A percentile compares a stretch with the other conserved stretches of the same genome.
Evolutionary conservation across 73 alveolate genomes (phyloP).

Genomic region (Breviolum minutum): DNA sequence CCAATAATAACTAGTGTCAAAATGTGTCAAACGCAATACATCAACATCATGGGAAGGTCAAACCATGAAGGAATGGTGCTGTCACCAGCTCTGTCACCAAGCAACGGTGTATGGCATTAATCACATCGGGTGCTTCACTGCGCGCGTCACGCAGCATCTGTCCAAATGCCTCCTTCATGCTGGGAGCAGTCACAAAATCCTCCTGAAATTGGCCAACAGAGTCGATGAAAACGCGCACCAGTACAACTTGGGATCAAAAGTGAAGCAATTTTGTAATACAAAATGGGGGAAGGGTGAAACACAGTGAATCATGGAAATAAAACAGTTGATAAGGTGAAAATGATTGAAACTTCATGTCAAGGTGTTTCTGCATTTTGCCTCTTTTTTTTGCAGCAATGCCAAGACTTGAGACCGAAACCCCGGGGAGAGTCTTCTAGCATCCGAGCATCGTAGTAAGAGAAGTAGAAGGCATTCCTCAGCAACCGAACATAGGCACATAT

Average conservation of each 20-base stretch:
- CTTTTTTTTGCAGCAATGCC: too few relatives aligned
- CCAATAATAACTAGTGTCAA: too few relatives aligned
- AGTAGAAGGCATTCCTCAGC: slow-evolving; percentile 81
- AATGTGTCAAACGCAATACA: too few relatives aligned
- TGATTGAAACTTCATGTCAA: too few relatives aligned
- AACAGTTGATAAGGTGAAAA: too few relatives aligned
- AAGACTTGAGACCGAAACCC: neutral
- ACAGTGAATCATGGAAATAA: neutral
- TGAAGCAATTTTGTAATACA: neutral
- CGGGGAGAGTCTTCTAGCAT: neutral
- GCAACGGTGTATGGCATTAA: slow-evolving; percentile 75
- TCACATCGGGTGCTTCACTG: slow-evolving; percentile 85
- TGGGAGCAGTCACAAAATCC: slow-evolving; percentile 58
- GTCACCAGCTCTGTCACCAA: neutral
- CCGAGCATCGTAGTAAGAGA: slow-evolving; percentile 71
- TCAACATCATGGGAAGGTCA: too few relatives aligned
- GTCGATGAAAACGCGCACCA: neutral
- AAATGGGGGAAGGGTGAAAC: neutral
- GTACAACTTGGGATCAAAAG: neutral
- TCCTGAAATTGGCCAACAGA: neutral
- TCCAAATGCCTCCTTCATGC: slow-evolving; percentile 9
- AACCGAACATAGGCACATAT: neutral
- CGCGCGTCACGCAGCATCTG: slow-evolving; percentile 43
- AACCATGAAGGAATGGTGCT: too few relatives aligned
- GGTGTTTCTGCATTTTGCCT: too few relatives aligned